Percentiles rank a stretch among this genome's conserved stretches.
These are phyloP conservation scores for Trametes cinnabarina DNA, from an alignment of 768 basidiomycete genomes.

Conservation along the genomic window DNA sequence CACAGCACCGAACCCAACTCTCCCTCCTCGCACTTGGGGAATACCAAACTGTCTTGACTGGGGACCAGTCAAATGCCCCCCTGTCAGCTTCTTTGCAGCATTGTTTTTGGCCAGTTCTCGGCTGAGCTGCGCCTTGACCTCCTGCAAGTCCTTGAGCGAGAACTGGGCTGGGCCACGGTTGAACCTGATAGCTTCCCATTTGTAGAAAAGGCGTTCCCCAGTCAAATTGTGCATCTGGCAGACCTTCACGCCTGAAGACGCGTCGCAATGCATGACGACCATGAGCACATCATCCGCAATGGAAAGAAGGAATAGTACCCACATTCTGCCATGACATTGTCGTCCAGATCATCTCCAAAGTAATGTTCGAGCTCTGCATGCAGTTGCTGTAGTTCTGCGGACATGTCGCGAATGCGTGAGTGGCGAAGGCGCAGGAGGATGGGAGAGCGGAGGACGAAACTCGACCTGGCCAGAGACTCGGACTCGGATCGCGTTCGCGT, in stretches of 20 bases:
- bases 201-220: slow-evolving; percentile 56
- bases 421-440: no score
- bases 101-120: slow-evolving; percentile 34
- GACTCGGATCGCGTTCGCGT: no score
- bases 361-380: slow-evolving; percentile 2
- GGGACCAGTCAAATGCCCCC: slow-evolving; percentile 21
- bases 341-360: slow-evolving; percentile 18
- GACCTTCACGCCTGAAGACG: slow-evolving; percentile 52
- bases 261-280: slow-evolving; percentile 8
- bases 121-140: slow-evolving; percentile 40
- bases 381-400: not conserved
- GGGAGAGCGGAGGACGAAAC: no score
- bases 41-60: slow-evolving; percentile 12
- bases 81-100: slow-evolving; percentile 33
- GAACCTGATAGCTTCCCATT: slow-evolving; percentile 59
- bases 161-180: slow-evolving; percentile 34
- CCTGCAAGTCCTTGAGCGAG: slow-evolving; percentile 46
- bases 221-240: slow-evolving; percentile 60
- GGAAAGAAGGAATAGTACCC: slow-evolving; percentile 5
- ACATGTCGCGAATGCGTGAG: not conserved
- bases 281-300: no score
- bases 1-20: not conserved
- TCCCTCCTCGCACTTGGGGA: not conserved
- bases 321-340: slow-evolving; percentile 45
- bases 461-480: no score